These are phyloP conservation scores for Aspergillus sp. DNA, from an alignment of 2,329 filamentous ascomycete species.

Conservation along the genomic window DNA sequence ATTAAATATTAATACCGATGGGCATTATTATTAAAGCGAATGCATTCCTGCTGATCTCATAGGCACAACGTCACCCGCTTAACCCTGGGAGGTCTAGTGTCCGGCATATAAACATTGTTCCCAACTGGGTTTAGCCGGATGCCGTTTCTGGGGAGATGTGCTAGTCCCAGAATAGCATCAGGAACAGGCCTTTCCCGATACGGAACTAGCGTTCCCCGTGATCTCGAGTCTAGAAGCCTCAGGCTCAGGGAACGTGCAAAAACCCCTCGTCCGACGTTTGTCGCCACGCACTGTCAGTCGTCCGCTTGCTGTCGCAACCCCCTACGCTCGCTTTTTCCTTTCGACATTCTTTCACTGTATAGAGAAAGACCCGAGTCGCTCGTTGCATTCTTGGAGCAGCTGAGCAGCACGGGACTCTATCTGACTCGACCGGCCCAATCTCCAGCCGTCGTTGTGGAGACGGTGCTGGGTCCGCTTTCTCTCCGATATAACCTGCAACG, in stretches of 20 bases:
- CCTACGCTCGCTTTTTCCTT: background rate
- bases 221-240: slow-evolving; percentile 19
- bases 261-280: slow-evolving; percentile 5
- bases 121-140: slow-evolving; percentile 3
- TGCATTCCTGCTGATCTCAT: background rate
- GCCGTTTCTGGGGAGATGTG: slow-evolving; percentile 9
- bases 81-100: background rate
- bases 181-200: slow-evolving; percentile 15
- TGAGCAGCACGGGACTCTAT: slow-evolving; percentile 6
- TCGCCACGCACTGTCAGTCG: background rate
- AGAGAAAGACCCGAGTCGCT: background rate
- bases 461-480: slow-evolving; percentile 21
- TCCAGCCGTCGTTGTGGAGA: slow-evolving; percentile 36
- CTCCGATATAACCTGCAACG: slow-evolving; percentile 17
- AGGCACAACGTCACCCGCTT: background rate
- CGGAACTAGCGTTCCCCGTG: slow-evolving; percentile 25
- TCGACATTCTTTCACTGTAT: background rate
- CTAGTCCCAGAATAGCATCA: slow-evolving; percentile 22
- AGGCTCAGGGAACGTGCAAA: slow-evolving; percentile 2
- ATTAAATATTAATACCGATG: background rate
- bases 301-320: background rate
- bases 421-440: slow-evolving; percentile 16
- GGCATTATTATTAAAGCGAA: background rate
- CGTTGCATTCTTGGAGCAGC: background rate
- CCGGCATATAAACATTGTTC: slow-evolving; percentile 13